phyloP scores from a whole-genome alignment of 2,329 filamentous ascomycete species.

The Bipolaris zeicola region DNA sequence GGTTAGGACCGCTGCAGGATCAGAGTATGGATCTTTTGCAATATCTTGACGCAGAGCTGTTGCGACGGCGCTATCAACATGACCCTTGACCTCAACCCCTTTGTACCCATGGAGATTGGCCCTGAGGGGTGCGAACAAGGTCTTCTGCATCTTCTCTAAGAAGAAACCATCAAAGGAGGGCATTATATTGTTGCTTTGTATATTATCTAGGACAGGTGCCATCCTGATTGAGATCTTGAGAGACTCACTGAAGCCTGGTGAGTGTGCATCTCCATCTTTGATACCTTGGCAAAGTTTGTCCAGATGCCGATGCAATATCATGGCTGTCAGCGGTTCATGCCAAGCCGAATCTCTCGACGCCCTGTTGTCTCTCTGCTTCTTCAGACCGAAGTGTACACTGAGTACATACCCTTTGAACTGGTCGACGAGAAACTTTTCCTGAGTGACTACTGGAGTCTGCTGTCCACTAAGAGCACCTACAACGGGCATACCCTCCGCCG shows the following conservation, averaged over 20 bases:
- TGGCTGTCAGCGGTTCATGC: slow-evolving; percentile 3
- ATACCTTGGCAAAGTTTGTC: slow-evolving; percentile 15
- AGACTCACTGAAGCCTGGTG: slow-evolving; percentile 3
- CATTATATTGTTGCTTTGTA: background rate
- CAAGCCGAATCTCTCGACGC: background rate
- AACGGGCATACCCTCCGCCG: slow-evolving; percentile 9
- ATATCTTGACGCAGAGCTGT: slow-evolving; percentile 14
- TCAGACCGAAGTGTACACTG: slow-evolving; percentile 9
- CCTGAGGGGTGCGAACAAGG: slow-evolving; percentile 21
- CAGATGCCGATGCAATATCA: slow-evolving; percentile 23
- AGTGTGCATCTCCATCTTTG: slow-evolving; percentile 12
- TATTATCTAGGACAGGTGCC: slow-evolving; percentile 1
- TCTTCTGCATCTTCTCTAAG: slow-evolving; percentile 21
- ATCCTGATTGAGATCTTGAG: slow-evolving; percentile 16
- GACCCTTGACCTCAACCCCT: slow-evolving; percentile 11
- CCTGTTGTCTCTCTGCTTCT: background rate
- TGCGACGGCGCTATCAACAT: slow-evolving; percentile 14
- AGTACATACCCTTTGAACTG: slow-evolving; percentile 23
- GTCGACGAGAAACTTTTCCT: background rate
- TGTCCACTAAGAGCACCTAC: background rate
- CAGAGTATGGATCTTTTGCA: slow-evolving; percentile 14
- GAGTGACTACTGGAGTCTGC: slow-evolving; percentile 13
- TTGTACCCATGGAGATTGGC: slow-evolving; percentile 19
- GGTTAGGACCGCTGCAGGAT: slow-evolving; percentile 11
- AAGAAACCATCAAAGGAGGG: slow-evolving; percentile 19